Percentiles rank a stretch among this genome's conserved stretches.
These are phyloP conservation scores for Biscutella auriculata DNA, from an alignment of 441 rosid species.

Conservation along the genomic window DNA sequence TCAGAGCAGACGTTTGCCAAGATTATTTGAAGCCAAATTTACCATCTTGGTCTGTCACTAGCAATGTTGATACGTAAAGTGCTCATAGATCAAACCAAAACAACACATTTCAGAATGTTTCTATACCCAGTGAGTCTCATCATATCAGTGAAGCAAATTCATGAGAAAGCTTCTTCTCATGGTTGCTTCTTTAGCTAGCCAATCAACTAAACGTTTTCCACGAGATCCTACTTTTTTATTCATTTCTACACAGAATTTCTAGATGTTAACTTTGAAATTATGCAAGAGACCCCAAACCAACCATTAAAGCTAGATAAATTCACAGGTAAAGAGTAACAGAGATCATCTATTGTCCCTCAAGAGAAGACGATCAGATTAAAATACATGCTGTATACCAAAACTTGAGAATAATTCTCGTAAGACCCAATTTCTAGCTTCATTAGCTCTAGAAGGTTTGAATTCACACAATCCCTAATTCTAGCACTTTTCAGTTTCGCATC, in stretches of 20 bases:
- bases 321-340: background rate
- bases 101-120: background rate
- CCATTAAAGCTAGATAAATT: too few species aligned
- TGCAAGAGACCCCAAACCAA: background rate
- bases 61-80: slow-evolving; percentile 59
- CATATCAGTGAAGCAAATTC: background rate
- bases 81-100: slow-evolving; percentile 82
- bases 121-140: background rate
- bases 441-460: slow-evolving; percentile 71
- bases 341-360: background rate
- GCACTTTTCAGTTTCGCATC: background rate
- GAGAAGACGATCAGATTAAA: background rate
- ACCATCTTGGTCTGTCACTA: slow-evolving; percentile 32
- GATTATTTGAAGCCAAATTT: background rate
- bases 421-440: background rate
- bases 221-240: background rate
- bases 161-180: background rate
- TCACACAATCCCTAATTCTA: slow-evolving; percentile 47
- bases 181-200: background rate
- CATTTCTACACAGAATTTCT: background rate
- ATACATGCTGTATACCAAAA: background rate
- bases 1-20: background rate
- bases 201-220: background rate
- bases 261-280: background rate
- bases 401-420: background rate